Evolutionary conservation across 2,329 filamentous ascomycete genomes (phyloP).

Genomic region (Clathrospora elynae): DNA sequence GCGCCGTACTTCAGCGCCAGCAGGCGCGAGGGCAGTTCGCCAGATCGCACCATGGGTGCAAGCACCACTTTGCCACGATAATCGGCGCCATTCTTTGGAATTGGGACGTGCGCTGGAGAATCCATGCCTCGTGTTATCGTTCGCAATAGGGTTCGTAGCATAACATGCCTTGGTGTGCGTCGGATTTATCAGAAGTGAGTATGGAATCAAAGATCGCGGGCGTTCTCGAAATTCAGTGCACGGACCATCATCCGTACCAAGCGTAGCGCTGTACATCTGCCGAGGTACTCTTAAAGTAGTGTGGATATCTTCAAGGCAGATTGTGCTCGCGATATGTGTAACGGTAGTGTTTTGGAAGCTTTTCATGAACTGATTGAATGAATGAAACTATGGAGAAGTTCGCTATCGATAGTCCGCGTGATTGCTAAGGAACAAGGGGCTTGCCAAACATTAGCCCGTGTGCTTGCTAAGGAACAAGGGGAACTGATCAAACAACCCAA

Average conservation of each 20-base stretch:
- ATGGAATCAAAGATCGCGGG: slow-evolving; percentile 6
- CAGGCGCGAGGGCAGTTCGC: slow-evolving; percentile 88
- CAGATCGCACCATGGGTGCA: slow-evolving; percentile 97
- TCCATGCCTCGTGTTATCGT: slow-evolving; percentile 41
- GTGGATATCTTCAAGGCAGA: not conserved
- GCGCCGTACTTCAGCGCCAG: slow-evolving; percentile 92
- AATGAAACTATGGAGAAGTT: too few relatives aligned
- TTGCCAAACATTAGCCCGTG: too few relatives aligned
- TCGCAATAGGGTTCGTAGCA: slow-evolving; percentile 45
- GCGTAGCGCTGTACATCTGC: not conserved
- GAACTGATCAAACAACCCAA: too few relatives aligned
- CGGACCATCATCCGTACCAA: not conserved
- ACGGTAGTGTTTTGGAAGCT: too few relatives aligned
- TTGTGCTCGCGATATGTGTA: too few relatives aligned
- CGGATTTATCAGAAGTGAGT: slow-evolving; percentile 2
- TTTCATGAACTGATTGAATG: too few relatives aligned
- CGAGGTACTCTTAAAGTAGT: not conserved
- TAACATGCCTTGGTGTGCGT: slow-evolving; percentile 39
- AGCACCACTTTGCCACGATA: slow-evolving; percentile 93
- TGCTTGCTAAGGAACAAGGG: too few relatives aligned
- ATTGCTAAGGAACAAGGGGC: too few relatives aligned
- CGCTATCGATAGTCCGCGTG: too few relatives aligned
- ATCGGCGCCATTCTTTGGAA: slow-evolving; percentile 86
- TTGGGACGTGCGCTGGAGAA: slow-evolving; percentile 68
- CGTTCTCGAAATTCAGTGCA: slow-evolving; percentile 19